Conservation (phyloP, 768 basidiomycete species). For the Leucocoprinus sp. region DNA sequence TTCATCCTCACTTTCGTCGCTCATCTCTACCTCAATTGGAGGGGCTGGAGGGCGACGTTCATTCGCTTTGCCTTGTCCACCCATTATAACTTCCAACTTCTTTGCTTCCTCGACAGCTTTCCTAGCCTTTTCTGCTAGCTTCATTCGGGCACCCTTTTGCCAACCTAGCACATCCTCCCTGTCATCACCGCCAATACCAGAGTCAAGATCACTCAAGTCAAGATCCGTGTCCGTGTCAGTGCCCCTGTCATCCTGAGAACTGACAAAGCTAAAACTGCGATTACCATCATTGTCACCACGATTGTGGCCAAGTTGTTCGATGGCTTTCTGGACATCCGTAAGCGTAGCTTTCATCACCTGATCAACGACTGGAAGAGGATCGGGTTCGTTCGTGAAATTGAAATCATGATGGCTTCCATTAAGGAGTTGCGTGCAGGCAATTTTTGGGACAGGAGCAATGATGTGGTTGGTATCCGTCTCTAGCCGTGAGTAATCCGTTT, state of each 20-base stretch:
- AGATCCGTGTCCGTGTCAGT: constrained; percentile 53
- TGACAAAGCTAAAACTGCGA: constrained; percentile 73
- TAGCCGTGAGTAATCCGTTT: constrained; percentile 29
- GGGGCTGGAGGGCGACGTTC: constrained; percentile 30
- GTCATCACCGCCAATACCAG: constrained; percentile 30
- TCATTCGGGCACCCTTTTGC: constrained; percentile 57
- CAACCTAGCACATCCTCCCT: constrained; percentile 40
- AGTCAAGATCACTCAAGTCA: constrained; percentile 39
- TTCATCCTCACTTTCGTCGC: constrained; percentile 74
- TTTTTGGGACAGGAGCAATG: constrained; percentile 29
- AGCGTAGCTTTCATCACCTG: constrained; percentile 81
- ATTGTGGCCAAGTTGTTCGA: constrained; percentile 70
- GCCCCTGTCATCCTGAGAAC: constrained; percentile 51
- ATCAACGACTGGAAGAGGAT: constrained; percentile 21
- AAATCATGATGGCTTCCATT: constrained; percentile 20
- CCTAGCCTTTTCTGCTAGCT: constrained; percentile 63
- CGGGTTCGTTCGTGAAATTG: constrained; percentile 12
- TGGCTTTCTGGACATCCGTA: constrained; percentile 86
- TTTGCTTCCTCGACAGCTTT: constrained; percentile 52
- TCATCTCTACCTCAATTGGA: constrained; percentile 68
- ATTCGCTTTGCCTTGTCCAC: constrained; percentile 19
- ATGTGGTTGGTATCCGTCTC: constrained; percentile 18
- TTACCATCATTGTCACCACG: constrained; percentile 43
- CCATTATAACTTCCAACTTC: constrained; percentile 35
- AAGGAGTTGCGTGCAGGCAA: constrained; percentile 22